Conservation (phyloP, 2,329 filamentous ascomycete genomes). For the Aspergillus unguis region DNA sequence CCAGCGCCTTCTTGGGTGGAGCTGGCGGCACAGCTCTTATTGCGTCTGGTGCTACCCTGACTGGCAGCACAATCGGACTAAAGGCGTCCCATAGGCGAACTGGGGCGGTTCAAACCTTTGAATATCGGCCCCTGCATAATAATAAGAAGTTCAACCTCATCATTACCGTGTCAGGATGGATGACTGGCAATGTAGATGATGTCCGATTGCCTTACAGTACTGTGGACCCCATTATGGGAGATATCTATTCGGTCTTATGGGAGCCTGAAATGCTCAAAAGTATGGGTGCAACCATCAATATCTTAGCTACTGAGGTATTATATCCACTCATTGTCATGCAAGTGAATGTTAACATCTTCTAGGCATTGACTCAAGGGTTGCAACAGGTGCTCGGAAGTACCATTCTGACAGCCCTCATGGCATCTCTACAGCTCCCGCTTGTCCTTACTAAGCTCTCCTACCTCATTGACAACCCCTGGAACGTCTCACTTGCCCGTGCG, state of each 20-base stretch:
- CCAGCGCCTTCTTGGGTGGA: constrained; percentile 82
- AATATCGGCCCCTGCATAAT: constrained; percentile 94
- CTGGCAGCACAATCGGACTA: constrained; percentile 80
- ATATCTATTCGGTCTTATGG: constrained; percentile 95
- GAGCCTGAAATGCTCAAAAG: constrained; percentile 96
- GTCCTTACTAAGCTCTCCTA: constrained; percentile 92
- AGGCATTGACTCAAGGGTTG: constrained; percentile 92
- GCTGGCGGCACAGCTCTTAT: constrained; percentile 92
- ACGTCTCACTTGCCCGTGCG: constrained; percentile 88
- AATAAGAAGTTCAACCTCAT: constrained; percentile 97
- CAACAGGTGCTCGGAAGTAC: constrained; percentile 93
- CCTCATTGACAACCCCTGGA: constrained; percentile 97
- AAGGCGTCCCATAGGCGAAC: constrained; percentile 83
- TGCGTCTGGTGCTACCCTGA: constrained; percentile 80
- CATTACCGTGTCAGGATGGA: constrained; percentile 93
- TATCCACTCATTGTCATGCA: background rate
- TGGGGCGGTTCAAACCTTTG: constrained; percentile 90
- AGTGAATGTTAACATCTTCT: constrained; percentile 22
- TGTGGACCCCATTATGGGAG: constrained; percentile 95
- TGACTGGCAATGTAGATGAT: constrained; percentile 96
- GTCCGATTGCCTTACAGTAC: constrained; percentile 94
- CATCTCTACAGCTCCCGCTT: constrained; percentile 85
- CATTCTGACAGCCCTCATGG: constrained; percentile 84
- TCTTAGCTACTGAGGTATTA: constrained; percentile 84
- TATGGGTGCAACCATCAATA: constrained; percentile 98